Base-by-base conservation (phyloP, 108 stramenopile species). In the Thalassiosira profunda region DNA sequence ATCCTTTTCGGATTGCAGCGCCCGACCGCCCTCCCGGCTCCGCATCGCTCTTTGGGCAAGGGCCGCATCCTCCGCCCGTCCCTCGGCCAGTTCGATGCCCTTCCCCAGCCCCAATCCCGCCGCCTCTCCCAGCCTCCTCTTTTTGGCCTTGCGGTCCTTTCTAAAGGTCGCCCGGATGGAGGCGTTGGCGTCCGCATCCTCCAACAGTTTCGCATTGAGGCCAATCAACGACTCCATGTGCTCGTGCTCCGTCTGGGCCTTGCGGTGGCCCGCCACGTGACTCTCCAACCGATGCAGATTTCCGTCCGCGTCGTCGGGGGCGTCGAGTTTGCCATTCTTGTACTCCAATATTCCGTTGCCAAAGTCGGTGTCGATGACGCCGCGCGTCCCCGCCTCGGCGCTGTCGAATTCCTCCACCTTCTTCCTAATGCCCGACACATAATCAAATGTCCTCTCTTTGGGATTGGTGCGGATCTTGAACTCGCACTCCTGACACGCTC, bases 181-280 rank as follows among this genome's bases (percentile, higher is more conserved):
- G 6, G 93, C 84, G 72, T 94, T 95, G 21, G 43, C 45, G 57
- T 59, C 78, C 1, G 86, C 81, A 79, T 97, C 93, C 8, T 80
- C 60, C 24, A 61, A 59, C 52, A 69, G 74, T 21, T 61, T 70
- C 12, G 55, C 31, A 60, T 87, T 86, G 10, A 84, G 47, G 30
- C 63, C 30, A 60, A 82, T 49, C 0, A 96, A 60, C 31, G 47
- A 30, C 48, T 73, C 28, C 55, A 96, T 68, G 41, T 68, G 42
- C 14, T 92, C 92, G 9, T 70, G 54, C 36, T 90, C 92, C 0
- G 86, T 85, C 63, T 61, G 8, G 5, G 65, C 60, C 59, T 79
- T 85, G 0, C 76, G 63, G 47, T 84, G 56, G 20, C 76, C 84
- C 31, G 23, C 24, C 0, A 80, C 73, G 29, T 58, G 26, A 11